A percentile compares a stretch with the other conserved stretches of the same genome.
Evolutionary conservation across 1,139 yeast genomes (phyloP).

Genomic region (Maudiozyma humilis): DNA sequence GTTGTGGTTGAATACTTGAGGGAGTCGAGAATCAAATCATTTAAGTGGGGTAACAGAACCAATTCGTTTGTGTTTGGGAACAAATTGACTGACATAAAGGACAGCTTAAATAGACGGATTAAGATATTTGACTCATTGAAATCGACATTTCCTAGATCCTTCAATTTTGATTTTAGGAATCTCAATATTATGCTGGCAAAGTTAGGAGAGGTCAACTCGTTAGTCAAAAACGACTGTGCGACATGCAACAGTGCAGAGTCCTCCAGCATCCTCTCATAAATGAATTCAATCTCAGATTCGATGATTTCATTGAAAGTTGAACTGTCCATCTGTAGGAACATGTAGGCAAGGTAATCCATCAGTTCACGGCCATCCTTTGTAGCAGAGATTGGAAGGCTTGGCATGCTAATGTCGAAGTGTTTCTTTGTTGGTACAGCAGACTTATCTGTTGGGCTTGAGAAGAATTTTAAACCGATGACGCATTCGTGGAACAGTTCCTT

Average conservation of each 20-base stretch:
- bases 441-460: conserved; percentile 46
- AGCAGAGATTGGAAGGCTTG: conserved; percentile 74
- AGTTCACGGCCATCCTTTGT: conserved; percentile 90
- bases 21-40: conserved; percentile 72
- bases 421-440: conserved; percentile 24
- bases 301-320: conserved; percentile 93
- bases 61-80: conserved; percentile 84
- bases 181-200: conserved; percentile 81
- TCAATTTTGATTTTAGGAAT: conserved; percentile 64
- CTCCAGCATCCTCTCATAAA: conserved; percentile 71
- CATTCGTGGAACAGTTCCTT: conserved; percentile 78
- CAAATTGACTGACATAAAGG: conserved; percentile 91
- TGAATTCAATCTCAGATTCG: conserved; percentile 66
- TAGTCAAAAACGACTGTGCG: conserved; percentile 89
- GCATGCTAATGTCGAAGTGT: conserved; percentile 64
- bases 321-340: conserved; percentile 88
- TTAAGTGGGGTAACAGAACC: conserved; percentile 80
- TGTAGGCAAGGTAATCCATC: conserved; percentile 92
- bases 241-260: conserved; percentile 85
- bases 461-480: conserved; percentile 69
- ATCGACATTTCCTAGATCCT: conserved; percentile 74
- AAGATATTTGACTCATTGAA: conserved; percentile 71
- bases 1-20: conserved; percentile 78
- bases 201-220: conserved; percentile 87
- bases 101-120: conserved; percentile 77